These are phyloP conservation scores for Solanum pimpinellifolium DNA, from an alignment of 257 asterid species.

Conservation along the genomic window DNA sequence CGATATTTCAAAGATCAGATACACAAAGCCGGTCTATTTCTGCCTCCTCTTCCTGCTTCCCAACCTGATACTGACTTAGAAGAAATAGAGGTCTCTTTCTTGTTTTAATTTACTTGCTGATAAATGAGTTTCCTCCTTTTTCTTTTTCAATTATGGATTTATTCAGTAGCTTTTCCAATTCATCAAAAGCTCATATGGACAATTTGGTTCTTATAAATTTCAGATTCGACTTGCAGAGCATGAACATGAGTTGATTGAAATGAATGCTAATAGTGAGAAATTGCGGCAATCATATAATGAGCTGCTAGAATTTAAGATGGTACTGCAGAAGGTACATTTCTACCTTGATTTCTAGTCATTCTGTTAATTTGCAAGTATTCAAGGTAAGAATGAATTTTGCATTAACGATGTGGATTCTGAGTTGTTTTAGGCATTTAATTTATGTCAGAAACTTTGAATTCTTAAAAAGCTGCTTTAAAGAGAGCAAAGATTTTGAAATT, in stretches of 20 bases:
- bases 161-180: not conserved
- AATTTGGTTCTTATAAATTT: not conserved
- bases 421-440: not conserved
- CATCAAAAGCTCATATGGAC: not conserved
- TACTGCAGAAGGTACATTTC: constrained; percentile 67
- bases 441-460: not conserved
- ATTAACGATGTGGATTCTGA: not conserved
- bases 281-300: constrained; percentile 82
- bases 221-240: constrained; percentile 83
- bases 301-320: constrained; percentile 93
- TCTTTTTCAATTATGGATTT: not conserved
- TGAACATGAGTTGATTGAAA: constrained; percentile 91
- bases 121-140: not conserved
- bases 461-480: not conserved
- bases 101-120: not conserved
- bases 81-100: constrained; percentile 68
- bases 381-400: not conserved
- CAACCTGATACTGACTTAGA: constrained; percentile 77
- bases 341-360: not conserved
- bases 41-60: constrained; percentile 58
- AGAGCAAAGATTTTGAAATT: not conserved
- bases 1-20: constrained; percentile 88
- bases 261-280: constrained; percentile 83
- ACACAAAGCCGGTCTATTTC: constrained; percentile 67
- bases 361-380: constrained; percentile 8